Percentiles rank a stretch among this genome's conserved stretches.
Conservation (phyloP, 495 filamentous ascomycete genomes). For the Neurospora sp. region DNA sequence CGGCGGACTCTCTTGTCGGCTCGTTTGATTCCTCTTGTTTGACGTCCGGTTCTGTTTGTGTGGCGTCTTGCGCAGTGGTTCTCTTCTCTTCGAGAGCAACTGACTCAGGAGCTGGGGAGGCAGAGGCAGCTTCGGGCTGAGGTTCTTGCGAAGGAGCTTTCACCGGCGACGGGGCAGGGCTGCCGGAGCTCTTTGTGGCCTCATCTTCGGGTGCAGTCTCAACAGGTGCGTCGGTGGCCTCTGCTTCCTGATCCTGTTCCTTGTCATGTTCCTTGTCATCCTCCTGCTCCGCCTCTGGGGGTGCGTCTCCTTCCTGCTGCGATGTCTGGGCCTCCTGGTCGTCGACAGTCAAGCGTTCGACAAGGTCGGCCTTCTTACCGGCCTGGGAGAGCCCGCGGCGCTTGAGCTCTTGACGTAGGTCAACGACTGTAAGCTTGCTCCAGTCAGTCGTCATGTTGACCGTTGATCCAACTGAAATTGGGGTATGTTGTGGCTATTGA, state of each 20-base stretch:
- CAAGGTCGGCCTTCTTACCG: constrained; percentile 48
- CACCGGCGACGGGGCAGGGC: constrained; percentile 4
- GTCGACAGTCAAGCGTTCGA: constrained; percentile 39
- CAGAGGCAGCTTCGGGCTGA: not conserved
- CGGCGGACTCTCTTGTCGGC: not conserved
- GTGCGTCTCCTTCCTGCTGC: not conserved
- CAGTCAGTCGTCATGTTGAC: constrained; percentile 44
- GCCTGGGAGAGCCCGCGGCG: constrained; percentile 41
- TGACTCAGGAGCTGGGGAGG: not conserved
- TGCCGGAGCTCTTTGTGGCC: constrained; percentile 4
- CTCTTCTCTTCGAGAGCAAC: not conserved
- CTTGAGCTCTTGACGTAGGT: constrained; percentile 50
- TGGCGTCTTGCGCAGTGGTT: not conserved
- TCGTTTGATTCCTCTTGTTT: not conserved
- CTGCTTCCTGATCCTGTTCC: not conserved
- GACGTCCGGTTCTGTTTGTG: not conserved
- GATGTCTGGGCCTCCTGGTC: constrained; percentile 5
- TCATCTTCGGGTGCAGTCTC: constrained; percentile 6
- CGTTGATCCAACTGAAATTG: not conserved
- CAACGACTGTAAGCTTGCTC: constrained; percentile 47
- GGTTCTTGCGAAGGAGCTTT: constrained; percentile 1
- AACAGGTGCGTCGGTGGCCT: constrained; percentile 8
- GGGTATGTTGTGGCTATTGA: not conserved
- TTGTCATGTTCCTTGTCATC: not conserved
- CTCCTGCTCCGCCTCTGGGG: not conserved